Evolutionary conservation across 306 rosid species (phyloP), one percentile per base, ranked within the genome.

Genomic region (Cucurbita argyrosperma): DNA sequence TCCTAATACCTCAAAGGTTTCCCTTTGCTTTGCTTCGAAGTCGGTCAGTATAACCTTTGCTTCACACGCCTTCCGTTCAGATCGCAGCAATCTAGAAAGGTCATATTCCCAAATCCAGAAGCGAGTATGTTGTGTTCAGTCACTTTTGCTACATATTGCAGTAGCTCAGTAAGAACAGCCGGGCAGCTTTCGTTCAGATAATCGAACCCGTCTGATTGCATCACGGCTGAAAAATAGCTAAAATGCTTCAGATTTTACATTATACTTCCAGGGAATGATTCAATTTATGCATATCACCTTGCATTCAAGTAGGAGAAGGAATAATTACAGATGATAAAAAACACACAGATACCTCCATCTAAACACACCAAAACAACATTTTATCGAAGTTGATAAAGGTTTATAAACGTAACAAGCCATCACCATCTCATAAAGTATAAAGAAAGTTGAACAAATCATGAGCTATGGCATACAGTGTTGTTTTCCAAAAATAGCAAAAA

Each of bases 111-210:
- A 35, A 62, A 76, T 38, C 80, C 89, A 53, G 74, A 73, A 69
- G 74, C 75, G 1, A 55, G 73, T 56, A 60, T 76, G 47, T 85
- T 78, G 82, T 83, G 89, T 78, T 81, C 89, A 18, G 84, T 87
- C 16, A 83, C 78, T 65, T 74, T 85, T n/a, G 91, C 89, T 14
- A 81, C 85, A 42, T 79, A 77, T 19, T 76, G 87, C 35, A 88
- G 84, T 23, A 87, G 81, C 71, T 86, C 94, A 6, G 89, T 80
- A 23, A 88, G 78, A 68, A 88, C 89, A 72, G 84, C 83, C 11
- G 96, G 92, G 71, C 97, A 92, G 75, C 97, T 90, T 86, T 88
- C 89, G 76, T 80, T 87, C 80, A 92, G 74, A 76, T 90, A 83
- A 30, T 85, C 86, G 30, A 85, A 92, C 19, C 96, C 97, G 42